Evolutionary conservation across 2,329 filamentous ascomycete genomes (phyloP).

Genomic region (Didymellaceae sp.): DNA sequence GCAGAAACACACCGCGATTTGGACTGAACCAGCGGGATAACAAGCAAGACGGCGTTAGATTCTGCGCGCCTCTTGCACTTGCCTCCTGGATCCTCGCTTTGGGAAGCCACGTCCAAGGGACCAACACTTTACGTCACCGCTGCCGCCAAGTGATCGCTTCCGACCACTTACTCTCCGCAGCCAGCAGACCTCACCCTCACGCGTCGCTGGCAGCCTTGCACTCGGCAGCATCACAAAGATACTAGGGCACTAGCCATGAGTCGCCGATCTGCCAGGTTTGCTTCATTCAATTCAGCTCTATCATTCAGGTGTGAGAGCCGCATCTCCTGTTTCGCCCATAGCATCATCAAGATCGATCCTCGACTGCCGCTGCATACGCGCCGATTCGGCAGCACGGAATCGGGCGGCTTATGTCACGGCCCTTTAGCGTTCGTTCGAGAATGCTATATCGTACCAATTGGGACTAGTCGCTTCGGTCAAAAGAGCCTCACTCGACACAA

Average conservation of each 20-base stretch:
- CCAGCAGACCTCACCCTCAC: too few relatives aligned
- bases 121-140: constrained; percentile 13
- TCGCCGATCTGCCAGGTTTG: too few relatives aligned
- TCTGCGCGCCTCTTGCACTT: constrained; percentile 5
- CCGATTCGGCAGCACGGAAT: constrained; percentile 6
- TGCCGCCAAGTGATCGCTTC: not conserved
- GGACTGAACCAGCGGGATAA: not conserved
- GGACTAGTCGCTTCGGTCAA: constrained; percentile 2
- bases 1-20: constrained; percentile 5
- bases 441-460: not conserved
- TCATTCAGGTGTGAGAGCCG: too few relatives aligned
- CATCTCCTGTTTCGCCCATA: too few relatives aligned
- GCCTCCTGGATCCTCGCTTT: not conserved
- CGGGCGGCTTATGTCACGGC: constrained; percentile 11
- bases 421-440: too few relatives aligned
- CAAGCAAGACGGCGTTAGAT: not conserved
- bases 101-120: not conserved
- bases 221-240: too few relatives aligned
- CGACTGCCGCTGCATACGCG: too few relatives aligned
- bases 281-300: too few relatives aligned
- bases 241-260: too few relatives aligned
- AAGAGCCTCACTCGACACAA: constrained; percentile 16
- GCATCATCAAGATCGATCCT: too few relatives aligned
- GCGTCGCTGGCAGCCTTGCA: too few relatives aligned
- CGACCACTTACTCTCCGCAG: too few relatives aligned